phyloP scores from a whole-genome alignment of 352 stramenopile species.

The Thraustochytrium striatum region DNA sequence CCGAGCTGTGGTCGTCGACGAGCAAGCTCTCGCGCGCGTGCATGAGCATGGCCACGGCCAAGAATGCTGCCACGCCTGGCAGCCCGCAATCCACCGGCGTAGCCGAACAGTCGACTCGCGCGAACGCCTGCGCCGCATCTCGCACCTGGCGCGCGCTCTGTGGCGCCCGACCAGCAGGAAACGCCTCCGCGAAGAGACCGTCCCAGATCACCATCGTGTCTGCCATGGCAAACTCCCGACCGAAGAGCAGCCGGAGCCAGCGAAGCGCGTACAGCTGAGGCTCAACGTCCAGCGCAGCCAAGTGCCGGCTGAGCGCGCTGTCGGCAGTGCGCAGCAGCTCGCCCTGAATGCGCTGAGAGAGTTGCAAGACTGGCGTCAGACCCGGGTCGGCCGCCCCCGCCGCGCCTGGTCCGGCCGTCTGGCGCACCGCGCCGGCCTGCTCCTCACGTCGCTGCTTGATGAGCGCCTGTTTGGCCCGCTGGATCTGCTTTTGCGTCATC shows the following conservation, averaged over 20 bases:
- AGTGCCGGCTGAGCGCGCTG: neutral
- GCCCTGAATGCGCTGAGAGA: constrained; percentile 11
- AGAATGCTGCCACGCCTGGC: neutral
- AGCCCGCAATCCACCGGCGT: neutral
- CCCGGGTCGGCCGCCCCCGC: neutral
- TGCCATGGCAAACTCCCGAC: constrained; percentile 63
- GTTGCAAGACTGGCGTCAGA: constrained; percentile 1
- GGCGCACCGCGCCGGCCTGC: neutral
- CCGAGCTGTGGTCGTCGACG: neutral
- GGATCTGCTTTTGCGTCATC: constrained; percentile 3
- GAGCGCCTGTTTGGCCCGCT: constrained; percentile 13
- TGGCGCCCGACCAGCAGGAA: neutral
- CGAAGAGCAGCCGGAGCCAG: constrained; percentile 71
- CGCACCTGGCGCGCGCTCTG: neutral
- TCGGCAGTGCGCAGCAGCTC: neutral
- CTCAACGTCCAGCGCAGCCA: constrained; percentile 26
- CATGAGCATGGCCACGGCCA: constrained; percentile 15
- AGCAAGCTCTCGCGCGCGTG: neutral
- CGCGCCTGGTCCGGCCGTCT: neutral
- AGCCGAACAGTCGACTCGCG: neutral
- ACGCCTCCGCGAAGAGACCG: constrained; percentile 60
- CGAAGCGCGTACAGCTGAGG: constrained; percentile 68
- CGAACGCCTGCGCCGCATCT: neutral
- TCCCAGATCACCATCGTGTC: constrained; percentile 67
- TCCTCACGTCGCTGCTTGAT: neutral